A percentile compares a stretch with the other conserved stretches of the same genome.
Evolutionary conservation across 2,329 filamentous ascomycete genomes (phyloP).

Genomic region (Kalmusia sp.): DNA sequence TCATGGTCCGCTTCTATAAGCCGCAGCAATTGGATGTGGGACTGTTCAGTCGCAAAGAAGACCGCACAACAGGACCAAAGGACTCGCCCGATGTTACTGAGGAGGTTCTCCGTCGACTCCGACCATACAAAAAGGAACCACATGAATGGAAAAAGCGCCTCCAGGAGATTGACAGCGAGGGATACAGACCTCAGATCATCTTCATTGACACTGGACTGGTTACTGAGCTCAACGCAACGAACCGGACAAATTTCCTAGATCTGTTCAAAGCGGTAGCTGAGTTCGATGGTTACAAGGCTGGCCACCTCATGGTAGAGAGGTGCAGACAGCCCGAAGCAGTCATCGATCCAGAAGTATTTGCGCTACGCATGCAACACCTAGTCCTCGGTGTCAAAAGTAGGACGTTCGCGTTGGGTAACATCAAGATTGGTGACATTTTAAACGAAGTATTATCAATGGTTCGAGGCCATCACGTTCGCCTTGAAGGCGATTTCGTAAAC

Average conservation of each 20-base stretch:
- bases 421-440: slow-evolving; percentile 95
- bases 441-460: slow-evolving; percentile 94
- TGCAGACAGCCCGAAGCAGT: slow-evolving; percentile 93
- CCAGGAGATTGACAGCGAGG: slow-evolving; percentile 79
- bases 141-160: slow-evolving; percentile 78
- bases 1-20: slow-evolving; percentile 98
- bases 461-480: slow-evolving; percentile 84
- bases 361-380: slow-evolving; percentile 95
- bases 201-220: slow-evolving; percentile 98
- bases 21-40: slow-evolving; percentile 74
- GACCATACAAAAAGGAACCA: slow-evolving; percentile 73
- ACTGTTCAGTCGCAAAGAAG: slow-evolving; percentile 52
- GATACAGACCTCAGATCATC: slow-evolving; percentile 90
- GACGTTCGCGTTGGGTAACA: slow-evolving; percentile 89
- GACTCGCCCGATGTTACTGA: slow-evolving; percentile 81
- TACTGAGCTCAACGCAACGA: slow-evolving; percentile 86
- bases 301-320: slow-evolving; percentile 93
- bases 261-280: slow-evolving; percentile 95
- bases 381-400: slow-evolving; percentile 88
- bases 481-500: slow-evolving; percentile 98
- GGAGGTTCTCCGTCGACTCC: slow-evolving; percentile 79
- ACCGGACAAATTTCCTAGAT: slow-evolving; percentile 90
- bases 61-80: slow-evolving; percentile 45
- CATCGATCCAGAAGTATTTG: slow-evolving; percentile 87
- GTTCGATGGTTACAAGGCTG: slow-evolving; percentile 95